These are phyloP conservation scores for Hyaloscypha finlandica DNA, from an alignment of 495 filamentous ascomycete species.

Conservation along the genomic window DNA sequence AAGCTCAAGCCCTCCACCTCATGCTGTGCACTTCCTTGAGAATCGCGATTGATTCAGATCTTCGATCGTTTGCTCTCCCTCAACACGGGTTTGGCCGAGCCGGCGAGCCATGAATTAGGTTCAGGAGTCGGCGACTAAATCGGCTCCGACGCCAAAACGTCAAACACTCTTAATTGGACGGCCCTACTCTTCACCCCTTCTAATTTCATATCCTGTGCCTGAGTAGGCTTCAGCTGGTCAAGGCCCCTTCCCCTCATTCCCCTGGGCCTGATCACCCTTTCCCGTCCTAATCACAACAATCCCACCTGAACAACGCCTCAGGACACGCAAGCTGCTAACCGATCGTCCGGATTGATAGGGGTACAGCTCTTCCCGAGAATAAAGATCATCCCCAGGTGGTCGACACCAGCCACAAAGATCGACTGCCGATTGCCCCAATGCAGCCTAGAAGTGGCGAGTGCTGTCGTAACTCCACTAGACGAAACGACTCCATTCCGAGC, in stretches of 20 bases:
- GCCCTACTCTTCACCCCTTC: not conserved
- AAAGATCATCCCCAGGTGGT: not conserved
- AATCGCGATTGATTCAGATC: not conserved
- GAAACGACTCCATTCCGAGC: not conserved
- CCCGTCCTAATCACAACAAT: not conserved
- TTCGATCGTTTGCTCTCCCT: not conserved
- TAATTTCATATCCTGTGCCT: not conserved
- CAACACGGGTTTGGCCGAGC: not conserved
- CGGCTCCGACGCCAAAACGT: not conserved
- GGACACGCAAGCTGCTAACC: not conserved
- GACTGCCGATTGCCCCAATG: not conserved
- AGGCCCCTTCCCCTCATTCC: not conserved
- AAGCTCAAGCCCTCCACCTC: not conserved
- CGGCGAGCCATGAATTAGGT: not conserved
- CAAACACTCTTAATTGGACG: not conserved
- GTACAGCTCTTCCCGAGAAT: not conserved
- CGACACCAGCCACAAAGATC: conserved; percentile 2
- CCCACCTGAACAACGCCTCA: not conserved
- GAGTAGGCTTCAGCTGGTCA: not conserved
- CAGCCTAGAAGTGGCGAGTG: conserved; percentile 18
- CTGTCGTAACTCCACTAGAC: conserved; percentile 7
- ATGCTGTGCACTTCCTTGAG: not conserved
- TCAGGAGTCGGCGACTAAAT: not conserved
- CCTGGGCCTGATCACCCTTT: not conserved
- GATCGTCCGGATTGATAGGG: not conserved